Evolutionary conservation across 768 basidiomycete genomes (phyloP), one percentile per base, ranked within the genome.

Genomic region (Thelephora aurantiotincta): DNA sequence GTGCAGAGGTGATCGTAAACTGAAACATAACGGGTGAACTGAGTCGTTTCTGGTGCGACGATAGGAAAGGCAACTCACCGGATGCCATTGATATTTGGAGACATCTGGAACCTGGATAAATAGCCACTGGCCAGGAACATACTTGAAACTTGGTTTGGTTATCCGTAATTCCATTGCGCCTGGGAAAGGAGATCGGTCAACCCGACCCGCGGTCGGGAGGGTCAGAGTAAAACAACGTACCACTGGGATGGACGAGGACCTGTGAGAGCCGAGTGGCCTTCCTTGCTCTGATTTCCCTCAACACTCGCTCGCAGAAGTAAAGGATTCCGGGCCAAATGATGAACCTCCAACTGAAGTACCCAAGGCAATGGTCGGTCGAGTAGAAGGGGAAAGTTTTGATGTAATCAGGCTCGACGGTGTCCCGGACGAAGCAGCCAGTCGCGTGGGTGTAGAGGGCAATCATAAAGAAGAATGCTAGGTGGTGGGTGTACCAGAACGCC

Each of bases 401-500:
- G 60, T 75, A 78, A 52, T 77, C 82, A n/a, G 90, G 88, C 33
- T 79, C 62, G 13, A 69, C 66, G n/a, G 75, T 70, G 61, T 91
- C 89, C 43, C 92, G 89, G 50, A 97, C 92, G 65, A 97, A 97
- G 65, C 92, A 97, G 4, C 92, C 91, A 48, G 84, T 84, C 7
- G 91, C 90, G 61, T 93, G 91, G 18, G 85, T 74, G 65, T 85
- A 94, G 43, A 96, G 75, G 30, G 78, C 86, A 51, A 93, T 69
- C 79, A 93, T 87, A 69, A 93, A 92, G 68, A 92, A 88, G 72
- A 92, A 89, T 11, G 87, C 88, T 35, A 92, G 77, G 55, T 93
- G 92, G 54, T 94, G 92, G 33, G 91, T 92, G 63, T 92, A 94
- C 91, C 91, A 94, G 71, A 97, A 97, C 1, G 78, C 88, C 63